Evolutionary conservation across 495 filamentous ascomycete genomes (phyloP), one percentile per base, ranked within the genome.

Genomic region (Penicillium macrosclerotiorum): DNA sequence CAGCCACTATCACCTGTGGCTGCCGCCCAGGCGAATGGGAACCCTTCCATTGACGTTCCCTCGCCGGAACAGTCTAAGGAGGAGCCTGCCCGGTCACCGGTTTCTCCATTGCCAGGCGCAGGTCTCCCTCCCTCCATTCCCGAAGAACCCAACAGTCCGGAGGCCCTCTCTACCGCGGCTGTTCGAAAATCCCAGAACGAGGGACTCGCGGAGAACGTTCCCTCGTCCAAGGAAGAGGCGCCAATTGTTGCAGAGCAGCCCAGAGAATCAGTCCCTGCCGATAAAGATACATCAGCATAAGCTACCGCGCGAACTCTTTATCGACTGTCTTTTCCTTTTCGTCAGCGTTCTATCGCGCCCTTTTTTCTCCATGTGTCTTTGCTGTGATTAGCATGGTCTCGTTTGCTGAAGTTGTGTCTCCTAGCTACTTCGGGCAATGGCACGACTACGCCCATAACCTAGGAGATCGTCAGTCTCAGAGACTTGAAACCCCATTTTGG

Each of bases 51-150:
- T 14, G 69, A 73, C 14, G 47, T 59, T 6, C 52, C 45, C 16
- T 50, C n/a, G n/a, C n/a, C 26, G 8, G 62, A 68, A 5, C 47
- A 39, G 4, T 14, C 41, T 3, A 62, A 48, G 37, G 60, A 68
- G 12, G 57, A 53, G 1, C 37, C 45, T 11, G 7, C 55, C 13
- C 59, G 55, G 11, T 59, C 65, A 5, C 67, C 67, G 5, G 52
- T 60, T 12, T 71, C 69, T 1, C 66, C 65, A n/a, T 25, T 65
- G 12, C 59, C 65, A 12, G 59, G 55, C 1, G 59, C 62, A 3
- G 67, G 66, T 12, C 30, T 71, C 8, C 69, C 68, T 1, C 66
- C 67, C 6, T 38, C 66, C 29, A 73, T 73, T 16, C 69, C 69
- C 1, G 69, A 73, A 45, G 69, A 73, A 34, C 69, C 69, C 1